Evolutionary conservation across 1,139 yeast genomes (phyloP).

Genomic region (Suhomyces wounanorum): DNA sequence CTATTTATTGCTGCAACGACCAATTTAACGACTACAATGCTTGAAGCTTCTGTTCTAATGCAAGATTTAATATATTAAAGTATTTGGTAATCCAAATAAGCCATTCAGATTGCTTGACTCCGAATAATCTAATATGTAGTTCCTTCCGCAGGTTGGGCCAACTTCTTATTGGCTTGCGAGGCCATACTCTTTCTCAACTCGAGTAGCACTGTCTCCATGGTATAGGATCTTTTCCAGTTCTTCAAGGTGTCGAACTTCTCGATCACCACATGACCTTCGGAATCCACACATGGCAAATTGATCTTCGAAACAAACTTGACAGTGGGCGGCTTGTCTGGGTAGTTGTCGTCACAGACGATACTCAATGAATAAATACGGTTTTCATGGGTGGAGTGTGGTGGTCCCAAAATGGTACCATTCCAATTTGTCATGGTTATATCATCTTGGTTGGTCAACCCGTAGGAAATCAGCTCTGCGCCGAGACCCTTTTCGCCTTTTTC

Average conservation of each 20-base stretch:
- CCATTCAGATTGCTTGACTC: background rate
- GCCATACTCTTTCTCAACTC: constrained; percentile 90
- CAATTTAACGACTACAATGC: background rate
- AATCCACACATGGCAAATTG: constrained; percentile 87
- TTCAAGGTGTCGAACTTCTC: constrained; percentile 68
- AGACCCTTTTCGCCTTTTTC: constrained; percentile 98
- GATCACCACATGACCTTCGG: constrained; percentile 65
- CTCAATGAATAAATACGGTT: constrained; percentile 87
- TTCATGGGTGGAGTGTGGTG: constrained; percentile 93
- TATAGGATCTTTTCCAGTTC: constrained; percentile 84
- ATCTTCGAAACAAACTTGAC: constrained; percentile 80
- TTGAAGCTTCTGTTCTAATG: background rate
- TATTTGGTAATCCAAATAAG: background rate
- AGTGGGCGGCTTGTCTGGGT: constrained; percentile 87
- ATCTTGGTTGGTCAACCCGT: constrained; percentile 84
- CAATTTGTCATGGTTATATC: constrained; percentile 91
- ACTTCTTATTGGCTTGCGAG: constrained; percentile 73
- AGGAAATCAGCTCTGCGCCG: constrained; percentile 95
- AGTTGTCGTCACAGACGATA: constrained; percentile 77
- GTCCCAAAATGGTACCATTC: constrained; percentile 97
- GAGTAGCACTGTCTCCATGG: constrained; percentile 87
- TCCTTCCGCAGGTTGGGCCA: constrained; percentile 92
- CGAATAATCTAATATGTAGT: constrained; percentile 29
- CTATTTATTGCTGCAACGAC: background rate
- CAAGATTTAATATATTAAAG: background rate